These are phyloP conservation scores for Boletus insuetus DNA, from an alignment of 768 basidiomycete species.

Conservation along the genomic window DNA sequence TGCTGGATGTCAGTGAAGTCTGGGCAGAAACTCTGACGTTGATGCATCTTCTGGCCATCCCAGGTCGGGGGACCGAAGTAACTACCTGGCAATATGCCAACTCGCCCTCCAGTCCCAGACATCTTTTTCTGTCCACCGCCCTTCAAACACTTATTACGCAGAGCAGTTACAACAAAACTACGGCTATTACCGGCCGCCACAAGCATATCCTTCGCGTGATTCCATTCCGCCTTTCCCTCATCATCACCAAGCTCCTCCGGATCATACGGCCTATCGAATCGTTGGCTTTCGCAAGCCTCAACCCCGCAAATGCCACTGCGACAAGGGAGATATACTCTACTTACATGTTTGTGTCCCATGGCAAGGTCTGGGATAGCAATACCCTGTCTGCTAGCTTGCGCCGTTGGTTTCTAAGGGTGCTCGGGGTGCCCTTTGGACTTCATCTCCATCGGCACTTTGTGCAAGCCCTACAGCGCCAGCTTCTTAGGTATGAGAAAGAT, in stretches of 20 bases:
- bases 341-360: not conserved
- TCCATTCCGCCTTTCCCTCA: not conserved
- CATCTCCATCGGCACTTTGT: not conserved
- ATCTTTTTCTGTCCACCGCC: not conserved
- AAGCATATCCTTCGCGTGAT: not conserved
- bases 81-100: not conserved
- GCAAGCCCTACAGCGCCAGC: not conserved
- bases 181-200: not conserved
- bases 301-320: too few species aligned
- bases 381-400: not conserved
- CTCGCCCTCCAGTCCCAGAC: not conserved
- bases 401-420: not conserved
- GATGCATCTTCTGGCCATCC: not conserved
- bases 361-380: not conserved
- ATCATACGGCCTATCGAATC: not conserved
- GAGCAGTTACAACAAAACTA: not conserved
- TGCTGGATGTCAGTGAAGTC: not conserved
- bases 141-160: not conserved
- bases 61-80: not conserved
- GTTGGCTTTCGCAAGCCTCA: not conserved
- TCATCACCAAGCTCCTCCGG: not conserved
- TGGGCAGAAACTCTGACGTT: not conserved
- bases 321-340: not conserved
- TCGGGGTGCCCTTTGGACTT: not conserved
- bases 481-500: not conserved